Conservation (phyloP, 305 asterid species). For the Solanum aculeatissimum region DNA sequence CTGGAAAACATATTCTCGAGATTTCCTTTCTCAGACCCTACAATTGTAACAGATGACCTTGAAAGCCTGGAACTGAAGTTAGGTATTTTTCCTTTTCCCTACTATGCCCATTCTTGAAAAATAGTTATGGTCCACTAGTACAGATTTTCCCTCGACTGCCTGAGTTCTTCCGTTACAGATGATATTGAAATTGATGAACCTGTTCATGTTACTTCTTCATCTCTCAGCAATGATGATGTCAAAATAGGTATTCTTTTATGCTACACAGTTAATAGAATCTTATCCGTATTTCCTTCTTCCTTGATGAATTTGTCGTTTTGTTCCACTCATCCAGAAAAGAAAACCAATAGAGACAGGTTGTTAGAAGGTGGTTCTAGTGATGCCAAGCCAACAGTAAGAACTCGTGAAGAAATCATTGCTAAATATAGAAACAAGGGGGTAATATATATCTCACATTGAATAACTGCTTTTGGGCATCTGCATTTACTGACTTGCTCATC, state of each 20-base stretch:
- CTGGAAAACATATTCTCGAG: slow-evolving; percentile 75
- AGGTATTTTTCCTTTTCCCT: slow-evolving; percentile 35
- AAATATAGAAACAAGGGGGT: slow-evolving; percentile 82
- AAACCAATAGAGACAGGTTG: slow-evolving; percentile 47
- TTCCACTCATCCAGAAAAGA: slow-evolving; percentile 33
- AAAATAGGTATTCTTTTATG: slow-evolving; percentile 27
- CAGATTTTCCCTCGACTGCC: neutral
- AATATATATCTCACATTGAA: slow-evolving; percentile 8
- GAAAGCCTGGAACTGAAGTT: slow-evolving; percentile 48
- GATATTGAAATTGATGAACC: slow-evolving; percentile 61
- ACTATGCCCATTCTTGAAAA: neutral
- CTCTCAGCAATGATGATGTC: slow-evolving; percentile 21
- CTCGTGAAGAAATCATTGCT: slow-evolving; percentile 89
- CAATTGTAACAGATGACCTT: slow-evolving; percentile 15
- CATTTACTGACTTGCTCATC: slow-evolving; percentile 9
- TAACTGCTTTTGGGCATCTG: slow-evolving; percentile 6
- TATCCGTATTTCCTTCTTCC: slow-evolving; percentile 5
- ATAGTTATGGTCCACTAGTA: neutral
- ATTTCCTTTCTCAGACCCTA: slow-evolving; percentile 64
- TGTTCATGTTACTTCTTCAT: slow-evolving; percentile 28
- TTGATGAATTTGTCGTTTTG: slow-evolving; percentile 5
- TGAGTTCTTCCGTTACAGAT: slow-evolving; percentile 34
- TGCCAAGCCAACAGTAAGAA: slow-evolving; percentile 52
- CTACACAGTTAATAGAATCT: neutral
- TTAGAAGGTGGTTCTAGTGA: slow-evolving; percentile 73